phyloP scores from a whole-genome alignment of 352 stramenopile genomes.

The Pythium aquatile region DNA sequence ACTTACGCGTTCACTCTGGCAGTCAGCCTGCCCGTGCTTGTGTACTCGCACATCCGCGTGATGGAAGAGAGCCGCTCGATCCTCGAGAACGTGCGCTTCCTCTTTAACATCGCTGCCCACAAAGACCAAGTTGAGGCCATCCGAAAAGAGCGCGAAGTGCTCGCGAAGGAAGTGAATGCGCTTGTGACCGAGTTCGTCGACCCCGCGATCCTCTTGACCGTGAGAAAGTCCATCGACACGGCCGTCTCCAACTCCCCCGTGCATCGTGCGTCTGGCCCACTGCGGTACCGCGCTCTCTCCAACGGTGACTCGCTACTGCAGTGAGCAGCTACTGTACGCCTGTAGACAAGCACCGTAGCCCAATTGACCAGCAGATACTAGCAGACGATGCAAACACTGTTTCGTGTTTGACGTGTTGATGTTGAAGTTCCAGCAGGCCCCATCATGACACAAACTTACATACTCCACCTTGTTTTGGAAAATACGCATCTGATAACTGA shows the following conservation, averaged over 20 bases:
- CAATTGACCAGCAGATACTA: no score
- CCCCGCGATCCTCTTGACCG: constrained; percentile 45
- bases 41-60: constrained; percentile 80
- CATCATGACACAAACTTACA: no score
- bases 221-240: constrained; percentile 40
- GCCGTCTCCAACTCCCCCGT: constrained; percentile 22
- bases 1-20: constrained; percentile 60
- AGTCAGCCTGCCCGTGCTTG: constrained; percentile 52
- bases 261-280: constrained; percentile 16
- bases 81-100: constrained; percentile 72
- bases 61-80: constrained; percentile 76
- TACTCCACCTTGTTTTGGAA: background rate
- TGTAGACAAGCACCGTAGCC: no score
- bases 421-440: no score
- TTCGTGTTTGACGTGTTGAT: background rate
- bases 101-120: constrained; percentile 69
- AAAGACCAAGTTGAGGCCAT: constrained; percentile 54
- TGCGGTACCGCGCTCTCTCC: constrained; percentile 19
- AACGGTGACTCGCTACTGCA: constrained; percentile 24
- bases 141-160: constrained; percentile 47
- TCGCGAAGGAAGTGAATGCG: constrained; percentile 57
- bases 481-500: background rate
- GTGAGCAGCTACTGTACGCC: background rate
- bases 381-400: background rate
- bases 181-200: constrained; percentile 55